These are phyloP conservation scores for Ulota crispa DNA, from an alignment of 225 moss, liverwort and hornwort genomes.

Conservation along the genomic window DNA sequence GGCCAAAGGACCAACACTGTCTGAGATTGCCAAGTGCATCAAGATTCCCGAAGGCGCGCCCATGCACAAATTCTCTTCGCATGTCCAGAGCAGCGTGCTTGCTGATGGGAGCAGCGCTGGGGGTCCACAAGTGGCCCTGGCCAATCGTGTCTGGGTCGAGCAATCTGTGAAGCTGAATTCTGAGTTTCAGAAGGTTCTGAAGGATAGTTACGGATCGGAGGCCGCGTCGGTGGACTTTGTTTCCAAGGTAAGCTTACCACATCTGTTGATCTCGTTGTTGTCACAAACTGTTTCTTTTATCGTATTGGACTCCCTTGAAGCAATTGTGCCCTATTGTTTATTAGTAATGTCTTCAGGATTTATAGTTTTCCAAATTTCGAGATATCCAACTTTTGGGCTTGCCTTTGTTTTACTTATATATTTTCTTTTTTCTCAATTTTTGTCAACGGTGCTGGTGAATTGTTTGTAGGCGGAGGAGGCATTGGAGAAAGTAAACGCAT, in stretches of 20 bases:
- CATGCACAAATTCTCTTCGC: slow-evolving; percentile 45
- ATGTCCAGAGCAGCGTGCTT: slow-evolving; percentile 40
- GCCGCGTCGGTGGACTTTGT: slow-evolving; percentile 45
- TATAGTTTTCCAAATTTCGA: too few species aligned
- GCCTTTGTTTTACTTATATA: neutral
- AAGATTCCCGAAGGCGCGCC: slow-evolving; percentile 51
- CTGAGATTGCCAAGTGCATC: slow-evolving; percentile 54
- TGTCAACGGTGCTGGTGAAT: neutral
- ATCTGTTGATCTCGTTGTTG: neutral
- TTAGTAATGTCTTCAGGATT: neutral
- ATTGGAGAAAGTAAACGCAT: slow-evolving; percentile 69
- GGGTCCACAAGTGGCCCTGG: slow-evolving; percentile 44
- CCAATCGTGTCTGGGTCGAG: slow-evolving; percentile 57
- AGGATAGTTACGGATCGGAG: slow-evolving; percentile 51
- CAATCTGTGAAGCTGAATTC: slow-evolving; percentile 48
- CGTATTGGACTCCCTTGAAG: neutral
- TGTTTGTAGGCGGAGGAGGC: slow-evolving; percentile 57
- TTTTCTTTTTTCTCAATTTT: neutral
- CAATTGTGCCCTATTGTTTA: neutral
- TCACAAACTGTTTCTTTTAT: neutral
- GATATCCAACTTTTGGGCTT: neutral
- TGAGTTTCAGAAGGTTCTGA: slow-evolving; percentile 45
- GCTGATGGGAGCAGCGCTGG: slow-evolving; percentile 48
- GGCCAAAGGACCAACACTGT: slow-evolving; percentile 63
- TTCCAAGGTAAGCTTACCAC: slow-evolving; percentile 40